Evolutionary conservation across 179 eudicot species (phyloP), one percentile per base, ranked within the genome.

Genomic region (Drosera spatulata): DNA sequence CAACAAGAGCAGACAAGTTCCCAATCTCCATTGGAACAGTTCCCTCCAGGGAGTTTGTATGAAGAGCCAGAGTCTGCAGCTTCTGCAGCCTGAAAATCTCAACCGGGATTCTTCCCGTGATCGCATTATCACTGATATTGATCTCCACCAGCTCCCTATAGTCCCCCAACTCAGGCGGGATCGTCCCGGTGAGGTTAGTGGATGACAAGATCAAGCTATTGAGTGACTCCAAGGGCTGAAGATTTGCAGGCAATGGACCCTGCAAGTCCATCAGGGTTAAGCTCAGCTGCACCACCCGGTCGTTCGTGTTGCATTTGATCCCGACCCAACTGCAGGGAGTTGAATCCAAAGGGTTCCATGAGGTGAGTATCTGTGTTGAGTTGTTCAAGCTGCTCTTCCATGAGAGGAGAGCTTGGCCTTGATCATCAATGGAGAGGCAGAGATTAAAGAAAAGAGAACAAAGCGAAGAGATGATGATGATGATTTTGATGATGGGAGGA

Each of bases 311-410:
- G 77, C 95, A 87, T 7, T 49, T 56, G 59, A 90, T 56, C 14
- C 95, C 97, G 55, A 77, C 10, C 97, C 95, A 90, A 1, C 52
- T 63, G 76, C 95, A 90, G 22, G 93, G 93, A 56, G 2, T 73
- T 52, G 50, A 56, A 77, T 80, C 84, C 12, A 78, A 60, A 1
- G 77, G 7, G 5, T 53, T 69, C 95, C 97, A 90, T 12, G 97
- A 80, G 10, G 8, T 12, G 1, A 90, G 66, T 4, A 72, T 60
- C 58, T 72, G 60, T 39, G 72, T 5, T 41, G 96, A 74, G 68
- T 41, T 55, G 79, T 78, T 83, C 56, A 83, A 66, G 70, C 54
- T 78, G 74, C 64, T 46, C 62, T 85, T 90, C 97, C 97, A 90
- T 75, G 76, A 55, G 2, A 90, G 66, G 49, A 90, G 84, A 73